Conservation (phyloP, 2,329 filamentous ascomycete species). For the Didymella exigua region DNA sequence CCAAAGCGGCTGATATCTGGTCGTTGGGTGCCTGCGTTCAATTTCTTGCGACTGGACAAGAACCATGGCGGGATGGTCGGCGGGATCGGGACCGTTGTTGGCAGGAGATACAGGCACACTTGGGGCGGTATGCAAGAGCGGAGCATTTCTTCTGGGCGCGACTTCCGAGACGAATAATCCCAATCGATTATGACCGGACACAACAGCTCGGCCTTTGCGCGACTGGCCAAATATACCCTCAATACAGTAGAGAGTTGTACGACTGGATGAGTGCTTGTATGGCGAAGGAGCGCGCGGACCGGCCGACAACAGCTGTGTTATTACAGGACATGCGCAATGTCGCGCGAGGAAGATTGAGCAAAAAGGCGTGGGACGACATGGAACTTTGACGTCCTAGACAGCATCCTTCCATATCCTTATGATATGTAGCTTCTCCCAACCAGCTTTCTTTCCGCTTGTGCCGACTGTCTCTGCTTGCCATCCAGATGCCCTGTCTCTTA, state of each 20-base stretch:
- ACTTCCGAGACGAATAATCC: constrained; percentile 26
- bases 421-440: constrained; percentile 93
- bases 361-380: constrained; percentile 25
- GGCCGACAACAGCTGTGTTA: constrained; percentile 19
- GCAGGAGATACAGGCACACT: too few relatives aligned
- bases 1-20: constrained; percentile 39
- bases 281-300: constrained; percentile 2
- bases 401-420: constrained; percentile 75
- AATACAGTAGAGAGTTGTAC: constrained; percentile 36
- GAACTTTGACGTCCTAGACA: constrained; percentile 20
- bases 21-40: constrained; percentile 39
- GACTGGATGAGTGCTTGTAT: constrained; percentile 34
- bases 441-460: constrained; percentile 82
- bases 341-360: constrained; percentile 22
- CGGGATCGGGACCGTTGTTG: neutral
- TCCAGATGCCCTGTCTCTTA: constrained; percentile 61
- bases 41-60: constrained; percentile 32
- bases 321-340: constrained; percentile 20
- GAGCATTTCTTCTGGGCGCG: too few relatives aligned
- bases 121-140: too few relatives aligned
- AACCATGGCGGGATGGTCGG: constrained; percentile 19
- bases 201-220: constrained; percentile 17
- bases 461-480: constrained; percentile 83
- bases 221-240: neutral
- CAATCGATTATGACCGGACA: constrained; percentile 29